phyloP scores from a whole-genome alignment of 768 basidiomycete genomes.

The Pleurotus eryngii region DNA sequence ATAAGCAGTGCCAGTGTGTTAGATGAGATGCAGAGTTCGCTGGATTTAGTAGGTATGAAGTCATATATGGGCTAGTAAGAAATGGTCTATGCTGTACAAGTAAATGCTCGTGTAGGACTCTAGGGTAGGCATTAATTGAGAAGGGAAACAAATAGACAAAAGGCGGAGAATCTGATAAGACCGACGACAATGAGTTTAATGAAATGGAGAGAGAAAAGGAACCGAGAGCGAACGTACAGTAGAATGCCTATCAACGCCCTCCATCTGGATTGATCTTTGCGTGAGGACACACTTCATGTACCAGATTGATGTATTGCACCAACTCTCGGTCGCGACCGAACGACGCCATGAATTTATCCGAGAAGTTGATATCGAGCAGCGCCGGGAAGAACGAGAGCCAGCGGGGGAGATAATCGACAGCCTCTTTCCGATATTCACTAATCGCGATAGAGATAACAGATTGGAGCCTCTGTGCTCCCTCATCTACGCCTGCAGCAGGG shows the following conservation, averaged over 20 bases:
- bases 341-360: constrained; percentile 2
- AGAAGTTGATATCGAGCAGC: constrained; percentile 4
- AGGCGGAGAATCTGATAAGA: not conserved
- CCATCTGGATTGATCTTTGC: constrained; percentile 4
- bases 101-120: no score
- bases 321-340: not conserved
- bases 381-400: constrained; percentile 7
- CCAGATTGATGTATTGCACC: not conserved
- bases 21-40: no score
- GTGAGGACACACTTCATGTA: not conserved
- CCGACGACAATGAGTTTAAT: not conserved
- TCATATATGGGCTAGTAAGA: no score
- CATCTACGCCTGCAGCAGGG: not conserved
- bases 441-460: constrained; percentile 2
- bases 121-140: no score
- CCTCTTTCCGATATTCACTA: constrained; percentile 5
- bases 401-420: constrained; percentile 1
- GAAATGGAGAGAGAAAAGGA: no score
- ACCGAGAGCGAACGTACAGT: no score
- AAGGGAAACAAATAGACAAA: not conserved
- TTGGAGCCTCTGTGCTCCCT: not conserved
- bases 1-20: no score
- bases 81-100: no score
- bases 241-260: not conserved
- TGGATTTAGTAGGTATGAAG: no score